Evolutionary conservation across 139 green algal species (phyloP), one percentile per base, ranked within the genome.

Genomic region (Microglena sp.): DNA sequence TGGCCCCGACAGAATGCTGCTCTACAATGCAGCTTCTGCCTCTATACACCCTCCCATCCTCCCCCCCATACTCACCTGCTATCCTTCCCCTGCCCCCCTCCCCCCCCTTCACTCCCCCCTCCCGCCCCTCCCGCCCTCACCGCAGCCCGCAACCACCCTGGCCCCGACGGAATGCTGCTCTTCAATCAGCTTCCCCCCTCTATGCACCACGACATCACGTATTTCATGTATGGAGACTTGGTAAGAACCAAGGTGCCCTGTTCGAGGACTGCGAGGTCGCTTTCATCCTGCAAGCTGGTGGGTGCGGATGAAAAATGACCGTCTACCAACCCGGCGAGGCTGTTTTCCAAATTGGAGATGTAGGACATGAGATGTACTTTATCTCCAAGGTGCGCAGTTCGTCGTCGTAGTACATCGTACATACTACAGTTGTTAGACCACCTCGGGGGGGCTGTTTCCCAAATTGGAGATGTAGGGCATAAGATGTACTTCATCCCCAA

Each of bases 401-500:
- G n/a, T n/a, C n/a, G n/a, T n/a, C n/a, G n/a, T n/a, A n/a, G n/a
- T n/a, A n/a, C n/a, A n/a, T n/a, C n/a, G n/a, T n/a, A n/a, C n/a
- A n/a, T n/a, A n/a, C n/a, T n/a, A n/a, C n/a, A n/a, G n/a, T n/a
- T n/a, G n/a, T n/a, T n/a, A n/a, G n/a, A 76, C 66, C 56, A 82
- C 65, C 60, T 69, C 2, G 58, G 70, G 0, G 81, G 85, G 63
- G 64, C 72, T 50, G 74, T 88, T 43, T 88, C 84, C 55, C 56
- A 56, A 2, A 70, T 75, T 5, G 81, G 81, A 1, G 78, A 88
- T 43, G 78, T 84, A 8, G 80, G 80, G 6, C 73, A 81, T 32
- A 71, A 83, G 45, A 84, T 86, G 77, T 81, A 81, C 64, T 74
- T 86, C 58, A 84, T 86, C 53, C 75, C 68, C 26, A 86, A 84